A percentile compares a stretch with the other conserved stretches of the same genome.
phyloP scores from a whole-genome alignment of 2,329 filamentous ascomycete species.

The Nemania bipapillata region DNA sequence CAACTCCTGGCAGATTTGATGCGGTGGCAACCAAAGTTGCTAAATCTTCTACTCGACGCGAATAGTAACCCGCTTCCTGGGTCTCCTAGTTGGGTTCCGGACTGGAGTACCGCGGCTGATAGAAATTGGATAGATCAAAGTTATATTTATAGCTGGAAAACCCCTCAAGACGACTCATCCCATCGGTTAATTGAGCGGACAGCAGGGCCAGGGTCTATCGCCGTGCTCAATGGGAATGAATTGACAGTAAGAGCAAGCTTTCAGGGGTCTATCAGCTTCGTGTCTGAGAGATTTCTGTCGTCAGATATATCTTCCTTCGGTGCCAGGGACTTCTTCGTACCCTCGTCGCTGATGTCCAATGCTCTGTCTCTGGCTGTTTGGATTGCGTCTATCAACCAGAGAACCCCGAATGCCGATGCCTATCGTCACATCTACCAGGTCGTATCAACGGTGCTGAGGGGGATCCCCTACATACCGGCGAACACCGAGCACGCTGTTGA shows the following conservation, averaged over 20 bases:
- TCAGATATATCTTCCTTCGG: background rate
- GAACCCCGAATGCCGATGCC: background rate
- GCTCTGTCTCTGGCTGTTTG: background rate
- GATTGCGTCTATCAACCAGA: background rate
- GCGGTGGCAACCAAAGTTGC: background rate
- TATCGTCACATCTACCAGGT: background rate
- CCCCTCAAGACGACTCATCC: background rate
- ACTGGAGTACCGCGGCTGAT: background rate
- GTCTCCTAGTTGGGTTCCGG: background rate
- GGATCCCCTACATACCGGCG: background rate
- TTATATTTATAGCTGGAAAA: background rate
- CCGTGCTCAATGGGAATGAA: background rate
- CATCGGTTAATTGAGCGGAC: background rate
- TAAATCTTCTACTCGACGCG: background rate
- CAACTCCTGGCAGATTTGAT: background rate
- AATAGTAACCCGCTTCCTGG: background rate
- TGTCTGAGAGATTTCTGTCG: background rate
- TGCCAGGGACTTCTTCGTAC: background rate
- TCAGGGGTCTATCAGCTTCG: background rate
- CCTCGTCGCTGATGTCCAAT: background rate
- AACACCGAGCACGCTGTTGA: background rate
- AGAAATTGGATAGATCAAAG: background rate
- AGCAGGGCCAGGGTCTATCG: background rate
- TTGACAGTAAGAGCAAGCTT: background rate
- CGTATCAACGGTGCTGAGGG: background rate